Percentiles rank a stretch among this genome's conserved stretches.
Conservation (phyloP, 1,284 basidiomycete species). For the Caloboletus firmus region DNA sequence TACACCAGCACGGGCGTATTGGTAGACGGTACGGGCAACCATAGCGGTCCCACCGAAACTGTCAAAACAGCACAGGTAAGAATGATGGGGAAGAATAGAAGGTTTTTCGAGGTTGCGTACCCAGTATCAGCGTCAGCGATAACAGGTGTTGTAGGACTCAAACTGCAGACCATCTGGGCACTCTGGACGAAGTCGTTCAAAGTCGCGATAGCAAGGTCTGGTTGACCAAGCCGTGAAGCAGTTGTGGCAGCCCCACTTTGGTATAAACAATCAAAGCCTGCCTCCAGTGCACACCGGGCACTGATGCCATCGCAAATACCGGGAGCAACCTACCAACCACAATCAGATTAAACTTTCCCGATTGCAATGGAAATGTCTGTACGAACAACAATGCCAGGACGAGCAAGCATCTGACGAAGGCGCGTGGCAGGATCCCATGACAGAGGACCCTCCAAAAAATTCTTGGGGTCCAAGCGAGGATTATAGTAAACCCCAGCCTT, state of each 20-base stretch:
- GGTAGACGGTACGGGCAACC: constrained; percentile 72
- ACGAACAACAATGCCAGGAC: constrained; percentile 74
- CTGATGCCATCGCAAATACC: constrained; percentile 83
- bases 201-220: constrained; percentile 80
- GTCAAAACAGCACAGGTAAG: not conserved
- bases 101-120: constrained; percentile 29
- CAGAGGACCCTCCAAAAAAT: constrained; percentile 66
- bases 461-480: constrained; percentile 62
- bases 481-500: constrained; percentile 25
- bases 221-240: constrained; percentile 72
- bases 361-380: not conserved
- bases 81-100: not conserved
- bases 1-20: constrained; percentile 71
- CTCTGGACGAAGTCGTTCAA: constrained; percentile 73
- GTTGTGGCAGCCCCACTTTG: constrained; percentile 80
- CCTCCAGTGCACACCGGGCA: constrained; percentile 74
- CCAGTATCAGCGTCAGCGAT: constrained; percentile 85
- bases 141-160: constrained; percentile 64
- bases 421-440: constrained; percentile 69
- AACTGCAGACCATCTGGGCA: constrained; percentile 64
- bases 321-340: constrained; percentile 54
- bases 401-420: constrained; percentile 71
- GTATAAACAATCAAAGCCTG: constrained; percentile 74
- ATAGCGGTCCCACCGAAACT: constrained; percentile 78
- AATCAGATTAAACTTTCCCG: not conserved